Percentiles rank a stretch among this genome's conserved stretches.
Conservation (phyloP, 768 basidiomycete species). For the Scleroderma citrinum region DNA sequence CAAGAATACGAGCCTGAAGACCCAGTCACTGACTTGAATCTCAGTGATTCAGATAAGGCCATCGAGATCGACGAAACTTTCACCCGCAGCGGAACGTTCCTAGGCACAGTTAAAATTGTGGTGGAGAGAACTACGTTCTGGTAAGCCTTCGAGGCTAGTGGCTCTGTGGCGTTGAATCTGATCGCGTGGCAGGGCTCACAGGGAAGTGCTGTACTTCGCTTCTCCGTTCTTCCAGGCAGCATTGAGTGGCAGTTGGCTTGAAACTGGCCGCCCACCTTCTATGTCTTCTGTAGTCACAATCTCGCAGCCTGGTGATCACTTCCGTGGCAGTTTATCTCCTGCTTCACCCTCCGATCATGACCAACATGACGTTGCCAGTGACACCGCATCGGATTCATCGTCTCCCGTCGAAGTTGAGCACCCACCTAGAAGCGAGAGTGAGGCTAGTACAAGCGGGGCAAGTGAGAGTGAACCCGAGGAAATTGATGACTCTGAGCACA, state of each 20-base stretch:
- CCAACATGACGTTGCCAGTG: conserved; percentile 33
- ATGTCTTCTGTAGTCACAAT: conserved; percentile 83
- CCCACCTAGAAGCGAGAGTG: conserved; percentile 29
- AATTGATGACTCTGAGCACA: conserved; percentile 13
- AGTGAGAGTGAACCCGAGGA: conserved; percentile 34
- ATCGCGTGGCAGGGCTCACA: conserved; percentile 64
- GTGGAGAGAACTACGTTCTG: conserved; percentile 89
- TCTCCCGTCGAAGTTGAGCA: conserved; percentile 35
- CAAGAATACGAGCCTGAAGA: conserved; percentile 72
- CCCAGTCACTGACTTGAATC: conserved; percentile 60
- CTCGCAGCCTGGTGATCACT: conserved; percentile 57
- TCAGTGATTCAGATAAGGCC: conserved; percentile 59
- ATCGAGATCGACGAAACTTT: conserved; percentile 84
- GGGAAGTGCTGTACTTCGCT: conserved; percentile 85
- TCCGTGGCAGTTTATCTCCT: conserved; percentile 40
- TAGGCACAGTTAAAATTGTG: conserved; percentile 86
- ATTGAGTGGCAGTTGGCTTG: conserved; percentile 87
- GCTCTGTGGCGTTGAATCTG: conserved; percentile 6
- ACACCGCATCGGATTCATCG: conserved; percentile 35
- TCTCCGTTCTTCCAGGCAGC: conserved; percentile 95
- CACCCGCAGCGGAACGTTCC: conserved; percentile 56
- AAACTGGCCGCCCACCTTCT: conserved; percentile 74
- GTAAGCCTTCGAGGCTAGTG: conserved; percentile 42
- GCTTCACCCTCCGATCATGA: conserved; percentile 60
- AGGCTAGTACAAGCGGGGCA: conserved; percentile 20